Percentiles rank a stretch among this genome's conserved stretches.
These are phyloP conservation scores for Leptographium galeiforme DNA, from an alignment of 2,329 filamentous ascomycete genomes.

Conservation along the genomic window DNA sequence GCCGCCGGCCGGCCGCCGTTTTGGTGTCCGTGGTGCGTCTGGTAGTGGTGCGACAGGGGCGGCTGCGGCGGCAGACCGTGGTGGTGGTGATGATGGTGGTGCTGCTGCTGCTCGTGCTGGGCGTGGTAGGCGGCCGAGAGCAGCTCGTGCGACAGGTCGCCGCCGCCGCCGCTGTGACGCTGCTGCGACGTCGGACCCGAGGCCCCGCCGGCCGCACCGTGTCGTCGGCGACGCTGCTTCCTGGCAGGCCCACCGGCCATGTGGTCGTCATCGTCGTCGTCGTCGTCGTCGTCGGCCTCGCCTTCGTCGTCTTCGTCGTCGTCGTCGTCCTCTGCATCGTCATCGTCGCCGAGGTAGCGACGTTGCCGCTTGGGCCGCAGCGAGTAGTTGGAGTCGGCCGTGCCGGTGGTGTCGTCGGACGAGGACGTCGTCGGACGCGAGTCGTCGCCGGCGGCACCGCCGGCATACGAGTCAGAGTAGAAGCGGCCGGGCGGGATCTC, in stretches of 20 bases:
- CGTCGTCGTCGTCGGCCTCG: conserved; percentile 5
- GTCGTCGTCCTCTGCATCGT: conserved; percentile 20
- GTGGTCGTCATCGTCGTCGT: not conserved
- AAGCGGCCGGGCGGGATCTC: conserved; percentile 28
- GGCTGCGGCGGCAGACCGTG: not conserved
- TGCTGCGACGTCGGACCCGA: not conserved
- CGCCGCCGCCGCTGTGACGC: not conserved
- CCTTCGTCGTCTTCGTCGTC: conserved; percentile 6
- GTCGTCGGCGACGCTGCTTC: conserved; percentile 11
- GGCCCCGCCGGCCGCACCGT: not conserved
- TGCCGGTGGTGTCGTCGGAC: conserved; percentile 29
- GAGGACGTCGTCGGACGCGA: conserved; percentile 39
- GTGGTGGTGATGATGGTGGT: not conserved
- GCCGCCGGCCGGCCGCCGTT: conserved; percentile 2
- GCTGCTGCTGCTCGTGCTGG: not conserved
- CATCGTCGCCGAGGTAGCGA: conserved; percentile 18
- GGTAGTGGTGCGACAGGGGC: too few relatives aligned
- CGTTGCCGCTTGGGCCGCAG: conserved; percentile 42
- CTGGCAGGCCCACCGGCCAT: conserved; percentile 11
- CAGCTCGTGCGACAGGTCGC: not conserved
- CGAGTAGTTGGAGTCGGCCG: conserved; percentile 37
- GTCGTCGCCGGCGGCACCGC: conserved; percentile 20
- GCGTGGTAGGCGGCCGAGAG: not conserved
- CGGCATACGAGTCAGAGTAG: conserved; percentile 18
- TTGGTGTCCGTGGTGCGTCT: not conserved